Base-by-base conservation (phyloP, 106 monocot species). In the Gastrodia elata region DNA sequence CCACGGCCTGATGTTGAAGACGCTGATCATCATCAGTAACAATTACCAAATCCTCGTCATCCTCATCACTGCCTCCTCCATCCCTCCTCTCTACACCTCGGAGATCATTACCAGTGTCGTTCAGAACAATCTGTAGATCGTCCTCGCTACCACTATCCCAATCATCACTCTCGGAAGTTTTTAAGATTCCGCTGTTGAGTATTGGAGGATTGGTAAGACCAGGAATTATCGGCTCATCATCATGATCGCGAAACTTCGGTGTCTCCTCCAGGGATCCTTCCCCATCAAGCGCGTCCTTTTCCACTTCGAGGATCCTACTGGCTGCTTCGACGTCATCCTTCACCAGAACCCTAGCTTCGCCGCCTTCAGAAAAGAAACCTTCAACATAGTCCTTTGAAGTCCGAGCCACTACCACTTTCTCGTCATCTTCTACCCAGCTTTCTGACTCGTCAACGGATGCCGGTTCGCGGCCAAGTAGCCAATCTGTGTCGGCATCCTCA, bases 101-200 rank as follows among this genome's bases (percentile, higher is more conserved):
- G 9, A 55, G 59, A 39, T 71, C 79, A 13, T 74, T 57, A 28
- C 73, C 55, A 64, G 65, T 75, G 11, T 98, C 91, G 36, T 98
- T 93, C 25, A 98, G 78, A 14, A 98, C 93, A 34, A 98, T 98
- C 76, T 85, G 78, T 32, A 98, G 83, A 80, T 98, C 97, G 71
- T 98, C 97, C 32, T 93, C 97, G 69, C 97, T 98, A 56, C 93
- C 97, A 46, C 90, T 98, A 20, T 98, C 97, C 80, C 84, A 90
- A 27, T 97, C 93, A 4, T 89, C 91, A 56, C 79, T 86, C 28
- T 58, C 77, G 4, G 83, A 67, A 15, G 69, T 70, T 16, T 44
- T 78, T 1, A 32, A 43, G 3, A 49, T 39, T 1, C 65, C 76
- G 16, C 59, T 57, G 25, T 77, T 74, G 40, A 43, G 41, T n/a